phyloP scores from a whole-genome alignment of 2,329 filamentous ascomycete species.

The Dothistroma pini region DNA sequence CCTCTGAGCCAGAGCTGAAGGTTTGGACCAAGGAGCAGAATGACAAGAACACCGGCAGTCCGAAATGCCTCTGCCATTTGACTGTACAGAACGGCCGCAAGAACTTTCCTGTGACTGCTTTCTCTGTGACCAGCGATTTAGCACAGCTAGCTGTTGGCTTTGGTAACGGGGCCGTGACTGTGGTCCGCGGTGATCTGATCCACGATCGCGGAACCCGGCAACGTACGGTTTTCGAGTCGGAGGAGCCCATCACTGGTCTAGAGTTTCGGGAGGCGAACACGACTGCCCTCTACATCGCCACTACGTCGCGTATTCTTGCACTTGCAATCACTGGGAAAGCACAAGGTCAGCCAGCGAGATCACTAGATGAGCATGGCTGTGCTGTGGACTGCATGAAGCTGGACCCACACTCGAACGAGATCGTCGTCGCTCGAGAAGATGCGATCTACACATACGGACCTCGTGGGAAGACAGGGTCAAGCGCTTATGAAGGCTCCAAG shows the following conservation, averaged over 20 bases:
- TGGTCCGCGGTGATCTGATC: constrained; percentile 89
- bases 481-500: constrained; percentile 89
- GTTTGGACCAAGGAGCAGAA: constrained; percentile 96
- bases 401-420: constrained; percentile 73
- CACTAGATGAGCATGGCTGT: constrained; percentile 84
- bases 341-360: constrained; percentile 82
- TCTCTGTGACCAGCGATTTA: constrained; percentile 80
- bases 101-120: constrained; percentile 92
- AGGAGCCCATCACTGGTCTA: constrained; percentile 91
- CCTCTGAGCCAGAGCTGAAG: constrained; percentile 82
- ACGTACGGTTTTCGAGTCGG: constrained; percentile 90
- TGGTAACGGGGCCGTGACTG: constrained; percentile 88
- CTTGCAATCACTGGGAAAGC: constrained; percentile 83
- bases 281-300: constrained; percentile 87
- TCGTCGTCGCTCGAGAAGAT: constrained; percentile 91
- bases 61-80: constrained; percentile 81
- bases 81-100: constrained; percentile 85
- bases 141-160: constrained; percentile 94
- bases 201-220: constrained; percentile 94
- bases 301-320: constrained; percentile 81
- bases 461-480: constrained; percentile 80
- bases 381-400: constrained; percentile 93
- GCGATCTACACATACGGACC: constrained; percentile 90
- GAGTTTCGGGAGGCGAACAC: constrained; percentile 63
- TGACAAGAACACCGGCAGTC: constrained; percentile 88